phyloP scores from a whole-genome alignment of 2,329 filamentous ascomycete genomes.

The Paradendryphiella salina region DNA sequence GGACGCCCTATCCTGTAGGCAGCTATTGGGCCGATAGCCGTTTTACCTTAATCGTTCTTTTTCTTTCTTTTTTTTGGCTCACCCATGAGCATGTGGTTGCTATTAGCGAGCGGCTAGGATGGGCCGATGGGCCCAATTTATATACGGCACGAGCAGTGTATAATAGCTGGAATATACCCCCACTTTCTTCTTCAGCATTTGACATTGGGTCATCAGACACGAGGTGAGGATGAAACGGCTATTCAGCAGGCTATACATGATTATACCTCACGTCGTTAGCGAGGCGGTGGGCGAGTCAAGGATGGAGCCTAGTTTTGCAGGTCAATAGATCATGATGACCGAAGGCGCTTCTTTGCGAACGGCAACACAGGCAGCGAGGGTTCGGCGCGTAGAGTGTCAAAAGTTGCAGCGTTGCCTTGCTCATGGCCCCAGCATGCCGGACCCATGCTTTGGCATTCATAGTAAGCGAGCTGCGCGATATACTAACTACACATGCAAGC shows the following conservation, averaged over 20 bases:
- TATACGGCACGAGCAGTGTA: conserved; percentile 24
- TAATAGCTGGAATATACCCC: conserved; percentile 28
- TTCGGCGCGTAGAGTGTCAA: conserved; percentile 12
- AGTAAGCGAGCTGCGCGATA: conserved; percentile 15
- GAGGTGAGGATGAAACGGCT: background rate
- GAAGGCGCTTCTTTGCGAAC: conserved; percentile 3
- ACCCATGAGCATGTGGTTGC: conserved; percentile 9
- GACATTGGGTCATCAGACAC: background rate
- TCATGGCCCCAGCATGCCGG: conserved; percentile 15
- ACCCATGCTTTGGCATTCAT: conserved; percentile 12
- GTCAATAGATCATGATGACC: background rate
- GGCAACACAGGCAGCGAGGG: background rate
- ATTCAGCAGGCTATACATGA: conserved; percentile 7
- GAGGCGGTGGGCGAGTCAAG: conserved; percentile 9
- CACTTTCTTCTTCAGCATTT: conserved; percentile 10
- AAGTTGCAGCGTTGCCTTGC: conserved; percentile 3
- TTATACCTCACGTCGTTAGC: conserved; percentile 25
- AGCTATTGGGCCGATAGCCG: background rate
- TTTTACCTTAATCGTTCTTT: background rate
- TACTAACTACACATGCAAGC: background rate
- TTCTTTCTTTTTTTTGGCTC: conserved; percentile 6
- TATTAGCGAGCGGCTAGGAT: conserved; percentile 18
- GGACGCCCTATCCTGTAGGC: conserved; percentile 6
- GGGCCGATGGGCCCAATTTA: conserved; percentile 4
- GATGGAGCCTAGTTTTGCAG: background rate